These are phyloP conservation scores for Echinosophora koreensis DNA, from an alignment of 306 rosid species.

Conservation along the genomic window DNA sequence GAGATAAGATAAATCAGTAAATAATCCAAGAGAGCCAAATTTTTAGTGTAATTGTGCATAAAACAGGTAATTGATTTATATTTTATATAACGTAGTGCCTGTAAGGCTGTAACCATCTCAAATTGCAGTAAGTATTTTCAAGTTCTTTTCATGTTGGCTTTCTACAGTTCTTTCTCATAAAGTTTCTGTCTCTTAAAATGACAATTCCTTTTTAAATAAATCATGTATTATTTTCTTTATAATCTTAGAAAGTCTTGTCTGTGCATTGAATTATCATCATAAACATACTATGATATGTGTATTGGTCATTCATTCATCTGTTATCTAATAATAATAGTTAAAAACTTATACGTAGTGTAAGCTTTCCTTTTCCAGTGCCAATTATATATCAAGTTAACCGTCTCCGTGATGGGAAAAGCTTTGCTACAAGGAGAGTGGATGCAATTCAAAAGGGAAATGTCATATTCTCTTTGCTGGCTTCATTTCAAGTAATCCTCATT, in stretches of 20 bases:
- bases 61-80: neutral
- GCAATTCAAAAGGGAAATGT: slow-evolving; percentile 88
- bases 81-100: neutral
- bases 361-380: slow-evolving; percentile 71
- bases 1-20: slow-evolving; percentile 12
- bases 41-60: neutral
- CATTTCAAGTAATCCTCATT: slow-evolving; percentile 77
- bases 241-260: slow-evolving; percentile 2
- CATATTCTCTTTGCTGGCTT: slow-evolving; percentile 86
- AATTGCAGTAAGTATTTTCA: neutral
- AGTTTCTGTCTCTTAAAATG: slow-evolving; percentile 1
- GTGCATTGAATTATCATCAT: slow-evolving; percentile 20
- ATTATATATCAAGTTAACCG: slow-evolving; percentile 82
- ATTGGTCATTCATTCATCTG: slow-evolving; percentile 30
- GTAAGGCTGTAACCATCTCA: neutral
- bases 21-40: slow-evolving; percentile 15
- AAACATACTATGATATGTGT: slow-evolving; percentile 1
- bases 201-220: slow-evolving; percentile 24
- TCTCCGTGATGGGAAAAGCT: slow-evolving; percentile 92
- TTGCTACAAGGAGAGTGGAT: slow-evolving; percentile 93
- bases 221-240: slow-evolving; percentile 6
- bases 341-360: neutral
- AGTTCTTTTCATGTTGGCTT: slow-evolving; percentile 16
- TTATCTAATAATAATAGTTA: slow-evolving; percentile 9
- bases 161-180: neutral